Base-by-base conservation (phyloP, 305 asterid genomes). In the Andrographis paniculata region DNA sequence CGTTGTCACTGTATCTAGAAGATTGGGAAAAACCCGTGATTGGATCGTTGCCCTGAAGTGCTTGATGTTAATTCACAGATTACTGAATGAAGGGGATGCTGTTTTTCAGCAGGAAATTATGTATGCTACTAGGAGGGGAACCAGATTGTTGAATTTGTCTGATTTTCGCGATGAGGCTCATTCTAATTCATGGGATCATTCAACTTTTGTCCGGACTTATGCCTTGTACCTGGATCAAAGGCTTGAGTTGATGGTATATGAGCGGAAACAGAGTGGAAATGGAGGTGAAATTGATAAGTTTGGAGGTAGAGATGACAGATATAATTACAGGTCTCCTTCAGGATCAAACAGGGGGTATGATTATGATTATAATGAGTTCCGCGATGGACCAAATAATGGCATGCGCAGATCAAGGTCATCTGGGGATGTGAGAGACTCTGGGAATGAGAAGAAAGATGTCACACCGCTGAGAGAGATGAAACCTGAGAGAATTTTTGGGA, bases 91-190 rank as follows among this genome's bases (percentile, higher is more conserved):
- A 33, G 96, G 96, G 0, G 94, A 80, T 38, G 18, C 64, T 7
- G 71, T 80, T 52, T 86, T 91, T 45, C 89, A 80, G 69, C 87
- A 76, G 59, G 96, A 91, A 52, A 75, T 91, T 14, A 76, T 83
- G 88, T 78, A 69, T 44, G 95, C 95, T 27, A 91, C 96, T 21
- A 63, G 92, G 67, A 78, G 79, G 63, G 96, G 98, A 0, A 69
- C 95, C 13, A 62, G 96, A 73, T 18, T 91, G 72, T 60, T 91
- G 66, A 86, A 91, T 65, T 37, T 91, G 75, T 80, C 96, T 0
- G 95, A 83, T 75, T 91, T 86, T 44, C 84, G 96, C 4, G 96
- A 91, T 20, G 96, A 91, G 88, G 96, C 98, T 0, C 95, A 91
- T 67, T 86, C 96, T 0, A 83, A 67, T 45, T 77, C 95, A 1